A percentile compares a stretch with the other conserved stretches of the same genome.
Conservation (phyloP, 2,329 filamentous ascomycete species). For the Ophidiomyces ophidiicola region DNA sequence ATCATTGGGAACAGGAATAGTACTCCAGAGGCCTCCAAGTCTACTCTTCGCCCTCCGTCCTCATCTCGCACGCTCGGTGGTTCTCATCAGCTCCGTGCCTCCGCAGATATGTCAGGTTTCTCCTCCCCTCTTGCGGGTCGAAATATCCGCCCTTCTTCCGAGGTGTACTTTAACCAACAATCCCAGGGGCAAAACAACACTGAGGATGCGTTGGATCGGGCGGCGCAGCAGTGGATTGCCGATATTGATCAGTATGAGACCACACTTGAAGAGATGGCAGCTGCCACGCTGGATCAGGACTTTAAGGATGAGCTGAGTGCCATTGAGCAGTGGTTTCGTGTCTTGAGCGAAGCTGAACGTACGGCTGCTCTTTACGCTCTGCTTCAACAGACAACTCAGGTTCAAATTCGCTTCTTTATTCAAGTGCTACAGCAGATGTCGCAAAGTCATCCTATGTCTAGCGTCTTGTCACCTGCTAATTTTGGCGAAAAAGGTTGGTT, state of each 20-base stretch:
- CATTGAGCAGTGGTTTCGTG: slow-evolving; percentile 98
- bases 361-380: slow-evolving; percentile 92
- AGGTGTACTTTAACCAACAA: slow-evolving; percentile 76
- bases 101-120: slow-evolving; percentile 87
- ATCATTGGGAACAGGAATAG: slow-evolving; percentile 82
- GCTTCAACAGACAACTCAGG: slow-evolving; percentile 94
- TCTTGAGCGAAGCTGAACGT: slow-evolving; percentile 89
- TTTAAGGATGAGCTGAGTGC: slow-evolving; percentile 98
- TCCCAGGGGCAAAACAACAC: slow-evolving; percentile 53
- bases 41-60: slow-evolving; percentile 70
- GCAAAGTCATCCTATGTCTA: slow-evolving; percentile 93
- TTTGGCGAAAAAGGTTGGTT: slow-evolving; percentile 78
- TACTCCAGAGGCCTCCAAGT: slow-evolving; percentile 79
- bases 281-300: slow-evolving; percentile 94
- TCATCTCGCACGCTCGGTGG: slow-evolving; percentile 67
- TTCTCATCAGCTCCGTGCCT: slow-evolving; percentile 79
- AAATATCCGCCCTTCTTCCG: slow-evolving; percentile 80
- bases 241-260: slow-evolving; percentile 98
- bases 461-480: slow-evolving; percentile 82
- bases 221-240: slow-evolving; percentile 95
- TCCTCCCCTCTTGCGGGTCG: slow-evolving; percentile 59
- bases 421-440: slow-evolving; percentile 98
- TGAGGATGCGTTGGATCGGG: slow-evolving; percentile 83
- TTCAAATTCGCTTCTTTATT: slow-evolving; percentile 98
- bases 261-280: slow-evolving; percentile 98